Evolutionary conservation across 768 basidiomycete genomes (phyloP), one percentile per base, ranked within the genome.

Genomic region (Tricholoma furcatifolium): DNA sequence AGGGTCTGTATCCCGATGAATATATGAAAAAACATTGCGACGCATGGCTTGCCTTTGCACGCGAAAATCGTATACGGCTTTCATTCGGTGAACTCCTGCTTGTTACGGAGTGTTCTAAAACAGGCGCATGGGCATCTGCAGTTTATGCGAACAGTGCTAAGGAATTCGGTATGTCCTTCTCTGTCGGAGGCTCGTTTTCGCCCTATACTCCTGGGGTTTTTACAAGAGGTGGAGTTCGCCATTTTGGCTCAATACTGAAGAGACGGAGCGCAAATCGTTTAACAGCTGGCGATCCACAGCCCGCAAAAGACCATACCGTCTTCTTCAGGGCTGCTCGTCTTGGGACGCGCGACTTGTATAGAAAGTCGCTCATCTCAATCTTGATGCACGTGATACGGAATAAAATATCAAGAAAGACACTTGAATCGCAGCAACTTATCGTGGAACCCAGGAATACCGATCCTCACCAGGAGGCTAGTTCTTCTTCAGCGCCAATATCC

Each of bases 31-130:
- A 45, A n/a, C 47, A 57, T 17, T 57, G 48, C 39, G 34, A 32
- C 15, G 38, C 52, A 8, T 57, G 56, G 56, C 34, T 54, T 18
- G 39, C 34, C 3, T 57, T 57, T 18, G 56, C 53, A n/a, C 4
- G 15, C 15, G 4, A 17, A 24, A 45, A 35, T 14, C 11, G 12
- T 41, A 15, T 51, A n/a, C 7, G 10, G 6, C 20, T 56, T 2
- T 32, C 34, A 14, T 57, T 57, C 35, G 53, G 56, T 8, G 39
- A 57, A 14, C 27, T 57, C 18, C 41, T 54, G 35, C 47, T 57
- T 14, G 52, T 57, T 5, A 47, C 46, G 1, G 55, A 48, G 18
- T 56, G 55, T 14, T 56, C 50, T 10, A 57, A 53, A 30, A 50
- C 48, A 4, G 45, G 23, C 1, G 56, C 41, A 11, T 57, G 50